These are phyloP conservation scores for Panicum miliaceum DNA, from an alignment of 176 grass and related monocot genomes.

Conservation along the genomic window DNA sequence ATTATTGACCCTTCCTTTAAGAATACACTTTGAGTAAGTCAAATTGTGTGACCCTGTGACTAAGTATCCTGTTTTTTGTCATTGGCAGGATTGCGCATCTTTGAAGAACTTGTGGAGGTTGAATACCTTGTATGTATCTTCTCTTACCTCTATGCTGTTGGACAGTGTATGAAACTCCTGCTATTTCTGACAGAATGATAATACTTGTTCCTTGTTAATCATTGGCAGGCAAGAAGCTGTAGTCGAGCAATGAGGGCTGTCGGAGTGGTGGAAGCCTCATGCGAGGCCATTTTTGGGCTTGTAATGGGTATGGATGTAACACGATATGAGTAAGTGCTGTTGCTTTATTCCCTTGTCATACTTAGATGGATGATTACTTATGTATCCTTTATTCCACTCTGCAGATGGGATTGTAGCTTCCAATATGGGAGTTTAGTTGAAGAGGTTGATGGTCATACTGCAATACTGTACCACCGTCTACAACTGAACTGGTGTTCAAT, in stretches of 20 bases:
- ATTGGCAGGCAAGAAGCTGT: constrained; percentile 86
- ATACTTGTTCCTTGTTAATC: constrained; percentile 21
- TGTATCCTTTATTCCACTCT: constrained; percentile 39
- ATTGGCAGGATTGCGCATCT: constrained; percentile 86
- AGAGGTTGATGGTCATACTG: constrained; percentile 99
- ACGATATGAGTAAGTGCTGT: constrained; percentile 80
- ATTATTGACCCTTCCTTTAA: neutral
- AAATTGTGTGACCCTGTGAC: constrained; percentile 10
- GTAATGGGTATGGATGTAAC: constrained; percentile 97
- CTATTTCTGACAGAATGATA: constrained; percentile 30
- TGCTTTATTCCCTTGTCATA: constrained; percentile 26
- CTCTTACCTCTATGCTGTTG: constrained; percentile 22
- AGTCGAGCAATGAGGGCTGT: constrained; percentile 95
- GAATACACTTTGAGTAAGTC: constrained; percentile 11
- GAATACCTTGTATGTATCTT: constrained; percentile 82
- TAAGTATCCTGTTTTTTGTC: constrained; percentile 29
- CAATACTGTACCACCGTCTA: constrained; percentile 82
- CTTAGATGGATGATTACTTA: constrained; percentile 34
- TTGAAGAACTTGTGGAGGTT: constrained; percentile 84
- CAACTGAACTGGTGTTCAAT: constrained; percentile 87
- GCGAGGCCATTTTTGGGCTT: constrained; percentile 94
- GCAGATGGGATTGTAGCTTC: constrained; percentile 98
- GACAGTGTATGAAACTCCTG: constrained; percentile 22
- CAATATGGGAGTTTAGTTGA: constrained; percentile 93
- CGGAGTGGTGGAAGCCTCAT: constrained; percentile 87